Evolutionary conservation across 352 stramenopile genomes (phyloP).

Genomic region (Globisporangium yorkense): DNA sequence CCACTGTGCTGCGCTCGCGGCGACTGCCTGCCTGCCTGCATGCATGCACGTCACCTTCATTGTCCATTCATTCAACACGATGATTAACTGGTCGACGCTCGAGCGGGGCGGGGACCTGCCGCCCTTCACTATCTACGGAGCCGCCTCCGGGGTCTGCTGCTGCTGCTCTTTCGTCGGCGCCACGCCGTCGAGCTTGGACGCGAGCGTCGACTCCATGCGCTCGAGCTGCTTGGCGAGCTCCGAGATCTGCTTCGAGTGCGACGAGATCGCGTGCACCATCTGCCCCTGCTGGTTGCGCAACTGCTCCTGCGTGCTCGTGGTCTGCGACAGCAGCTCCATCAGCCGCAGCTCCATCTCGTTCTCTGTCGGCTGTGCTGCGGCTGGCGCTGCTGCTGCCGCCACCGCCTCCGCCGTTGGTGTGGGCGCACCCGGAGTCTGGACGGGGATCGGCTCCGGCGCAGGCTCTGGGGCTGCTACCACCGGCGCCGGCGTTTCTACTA

Average conservation of each 20-base stretch:
- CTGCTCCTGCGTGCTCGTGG: slow-evolving; percentile 75
- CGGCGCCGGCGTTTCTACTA: not conserved
- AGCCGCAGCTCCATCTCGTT: slow-evolving; percentile 73
- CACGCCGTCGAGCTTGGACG: slow-evolving; percentile 38
- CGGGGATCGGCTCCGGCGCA: not conserved
- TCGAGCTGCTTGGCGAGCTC: slow-evolving; percentile 76
- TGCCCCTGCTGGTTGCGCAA: slow-evolving; percentile 71
- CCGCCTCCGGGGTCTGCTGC: not conserved
- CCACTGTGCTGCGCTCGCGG: too few relatives aligned
- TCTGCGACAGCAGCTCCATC: slow-evolving; percentile 73
- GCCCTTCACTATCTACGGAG: not conserved
- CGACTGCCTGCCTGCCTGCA: too few relatives aligned
- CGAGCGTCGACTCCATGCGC: slow-evolving; percentile 66
- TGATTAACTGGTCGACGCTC: not conserved
- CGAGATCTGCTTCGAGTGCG: slow-evolving; percentile 75
- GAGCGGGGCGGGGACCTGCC: not conserved
- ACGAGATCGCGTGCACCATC: slow-evolving; percentile 74
- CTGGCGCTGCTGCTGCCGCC: not conserved
- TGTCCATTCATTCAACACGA: slow-evolving; percentile 3
- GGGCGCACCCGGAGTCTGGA: too few relatives aligned
- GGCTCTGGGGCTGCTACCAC: not conserved
- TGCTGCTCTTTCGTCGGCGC: not conserved
- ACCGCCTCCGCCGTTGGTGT: not conserved
- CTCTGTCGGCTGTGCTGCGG: slow-evolving; percentile 17
- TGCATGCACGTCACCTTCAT: not conserved